A percentile compares a stretch with the other conserved stretches of the same genome.
These are phyloP conservation scores for Trypanosoma congolense DNA, from an alignment of 208 protist genomes.

Conservation along the genomic window DNA sequence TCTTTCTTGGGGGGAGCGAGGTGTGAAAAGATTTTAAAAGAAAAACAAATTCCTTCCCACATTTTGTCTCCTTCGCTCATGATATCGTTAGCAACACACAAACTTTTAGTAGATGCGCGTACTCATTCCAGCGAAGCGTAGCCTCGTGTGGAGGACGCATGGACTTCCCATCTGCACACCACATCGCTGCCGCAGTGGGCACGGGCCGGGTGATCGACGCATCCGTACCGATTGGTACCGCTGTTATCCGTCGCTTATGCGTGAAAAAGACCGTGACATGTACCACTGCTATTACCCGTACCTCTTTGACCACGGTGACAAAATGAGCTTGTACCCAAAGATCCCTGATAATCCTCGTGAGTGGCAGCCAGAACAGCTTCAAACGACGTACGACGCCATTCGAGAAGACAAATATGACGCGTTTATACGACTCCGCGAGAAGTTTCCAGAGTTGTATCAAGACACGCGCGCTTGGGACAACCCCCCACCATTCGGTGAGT, in stretches of 20 bases:
- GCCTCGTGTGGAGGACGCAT: neutral
- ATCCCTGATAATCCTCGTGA: slow-evolving; percentile 87
- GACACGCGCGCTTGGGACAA: slow-evolving; percentile 90
- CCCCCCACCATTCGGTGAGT: slow-evolving; percentile 90
- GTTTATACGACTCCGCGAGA: slow-evolving; percentile 85
- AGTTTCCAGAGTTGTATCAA: slow-evolving; percentile 91
- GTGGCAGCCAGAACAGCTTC: slow-evolving; percentile 89
- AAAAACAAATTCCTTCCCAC: too few species aligned
- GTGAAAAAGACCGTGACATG: slow-evolving; percentile 89
- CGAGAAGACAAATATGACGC: slow-evolving; percentile 93
- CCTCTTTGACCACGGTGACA: slow-evolving; percentile 89
- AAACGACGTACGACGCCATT: slow-evolving; percentile 92
- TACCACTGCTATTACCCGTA: slow-evolving; percentile 94
- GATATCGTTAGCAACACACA: slow-evolving; percentile 7
- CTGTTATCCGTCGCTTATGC: slow-evolving; percentile 85
- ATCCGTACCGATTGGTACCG: slow-evolving; percentile 86
- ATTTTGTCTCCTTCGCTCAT: slow-evolving; percentile 4
- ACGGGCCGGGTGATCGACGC: slow-evolving; percentile 75
- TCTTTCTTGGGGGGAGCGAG: too few species aligned
- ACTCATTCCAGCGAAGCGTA: slow-evolving; percentile 7
- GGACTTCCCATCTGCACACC: slow-evolving; percentile 16
- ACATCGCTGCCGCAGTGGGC: slow-evolving; percentile 56
- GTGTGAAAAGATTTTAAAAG: too few species aligned
- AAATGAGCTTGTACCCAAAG: slow-evolving; percentile 90
- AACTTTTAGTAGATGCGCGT: slow-evolving; percentile 14